Percentiles rank a stretch among this genome's conserved stretches.
Evolutionary conservation across 129 eudicot genomes (phyloP).

Genomic region (Helichrysum umbraculigerum): DNA sequence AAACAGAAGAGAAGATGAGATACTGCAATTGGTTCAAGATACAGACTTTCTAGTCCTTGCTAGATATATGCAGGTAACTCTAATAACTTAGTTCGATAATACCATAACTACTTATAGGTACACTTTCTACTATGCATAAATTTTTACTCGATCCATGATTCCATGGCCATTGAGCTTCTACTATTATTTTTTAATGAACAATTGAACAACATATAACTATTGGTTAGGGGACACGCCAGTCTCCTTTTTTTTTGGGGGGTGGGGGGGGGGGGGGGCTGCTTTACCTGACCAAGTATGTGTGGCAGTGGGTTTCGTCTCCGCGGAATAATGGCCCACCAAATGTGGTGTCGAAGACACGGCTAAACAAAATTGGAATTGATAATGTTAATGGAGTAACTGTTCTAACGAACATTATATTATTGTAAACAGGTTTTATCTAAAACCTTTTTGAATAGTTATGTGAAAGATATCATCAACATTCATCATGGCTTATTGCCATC

Average conservation of each 20-base stretch:
- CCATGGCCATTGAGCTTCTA: not conserved
- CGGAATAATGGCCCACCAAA: no score
- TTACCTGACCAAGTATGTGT: no score
- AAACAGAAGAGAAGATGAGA: conserved; percentile 67
- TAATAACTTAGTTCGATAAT: not conserved
- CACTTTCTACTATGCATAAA: not conserved
- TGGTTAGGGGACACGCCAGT: no score
- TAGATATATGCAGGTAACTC: conserved; percentile 95
- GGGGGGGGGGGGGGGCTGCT: no score
- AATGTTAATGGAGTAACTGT: not conserved
- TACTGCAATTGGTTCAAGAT: conserved; percentile 71
- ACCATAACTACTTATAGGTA: not conserved
- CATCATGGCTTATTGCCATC: conserved; percentile 98
- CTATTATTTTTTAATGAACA: not conserved
- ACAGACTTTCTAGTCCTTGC: conserved; percentile 95
- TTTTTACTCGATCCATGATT: not conserved
- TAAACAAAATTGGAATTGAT: not conserved
- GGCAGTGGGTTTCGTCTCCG: no score
- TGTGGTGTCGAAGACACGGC: no score
- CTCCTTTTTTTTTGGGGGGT: no score
- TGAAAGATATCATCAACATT: conserved; percentile 82
- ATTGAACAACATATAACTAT: not conserved
- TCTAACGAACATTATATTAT: conserved; percentile 2
- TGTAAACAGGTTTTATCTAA: conserved; percentile 65
- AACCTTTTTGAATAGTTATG: conserved; percentile 61